Evolutionary conservation across 2,329 filamentous ascomycete species (phyloP).

Genomic region (Pseudogymnoascus sp.): DNA sequence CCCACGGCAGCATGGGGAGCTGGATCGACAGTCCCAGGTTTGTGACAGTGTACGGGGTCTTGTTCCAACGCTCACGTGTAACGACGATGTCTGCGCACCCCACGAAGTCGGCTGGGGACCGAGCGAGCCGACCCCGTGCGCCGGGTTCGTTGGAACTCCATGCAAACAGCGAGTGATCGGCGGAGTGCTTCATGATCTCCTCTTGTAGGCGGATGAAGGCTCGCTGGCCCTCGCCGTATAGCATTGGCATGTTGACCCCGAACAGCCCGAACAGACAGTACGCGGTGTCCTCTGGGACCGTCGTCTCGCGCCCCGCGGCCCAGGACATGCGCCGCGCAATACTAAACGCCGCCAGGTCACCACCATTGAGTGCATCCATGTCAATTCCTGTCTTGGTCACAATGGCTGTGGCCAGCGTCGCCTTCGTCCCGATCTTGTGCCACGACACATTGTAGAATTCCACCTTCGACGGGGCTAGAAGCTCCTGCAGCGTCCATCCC

Average conservation of each 20-base stretch:
- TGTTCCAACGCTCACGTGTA: conserved; percentile 2
- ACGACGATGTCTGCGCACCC: background rate
- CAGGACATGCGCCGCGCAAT: conserved; percentile 27
- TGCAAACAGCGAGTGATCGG: conserved; percentile 33
- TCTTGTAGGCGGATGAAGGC: conserved; percentile 27
- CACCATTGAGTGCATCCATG: conserved; percentile 19
- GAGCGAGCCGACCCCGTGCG: conserved; percentile 14
- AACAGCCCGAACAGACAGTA: conserved; percentile 29
- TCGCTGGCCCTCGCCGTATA: conserved; percentile 27
- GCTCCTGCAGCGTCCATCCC: conserved; percentile 19
- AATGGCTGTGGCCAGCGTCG: background rate
- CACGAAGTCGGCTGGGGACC: conserved; percentile 11
- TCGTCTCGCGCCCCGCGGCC: conserved; percentile 23
- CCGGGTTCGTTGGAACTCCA: conserved; percentile 17
- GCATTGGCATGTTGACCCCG: conserved; percentile 31
- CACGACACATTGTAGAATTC: conserved; percentile 16
- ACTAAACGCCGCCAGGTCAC: conserved; percentile 21
- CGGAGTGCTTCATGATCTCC: conserved; percentile 26
- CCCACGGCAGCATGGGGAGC: conserved; percentile 18
- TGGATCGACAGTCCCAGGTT: conserved; percentile 20
- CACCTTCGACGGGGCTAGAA: conserved; percentile 14
- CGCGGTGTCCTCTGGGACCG: conserved; percentile 23
- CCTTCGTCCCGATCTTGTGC: conserved; percentile 16
- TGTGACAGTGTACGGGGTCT: conserved; percentile 16
- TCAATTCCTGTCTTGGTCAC: conserved; percentile 17